Evolutionary conservation across 805 yeast genomes (phyloP).

Genomic region (Ogataea zsoltii): DNA sequence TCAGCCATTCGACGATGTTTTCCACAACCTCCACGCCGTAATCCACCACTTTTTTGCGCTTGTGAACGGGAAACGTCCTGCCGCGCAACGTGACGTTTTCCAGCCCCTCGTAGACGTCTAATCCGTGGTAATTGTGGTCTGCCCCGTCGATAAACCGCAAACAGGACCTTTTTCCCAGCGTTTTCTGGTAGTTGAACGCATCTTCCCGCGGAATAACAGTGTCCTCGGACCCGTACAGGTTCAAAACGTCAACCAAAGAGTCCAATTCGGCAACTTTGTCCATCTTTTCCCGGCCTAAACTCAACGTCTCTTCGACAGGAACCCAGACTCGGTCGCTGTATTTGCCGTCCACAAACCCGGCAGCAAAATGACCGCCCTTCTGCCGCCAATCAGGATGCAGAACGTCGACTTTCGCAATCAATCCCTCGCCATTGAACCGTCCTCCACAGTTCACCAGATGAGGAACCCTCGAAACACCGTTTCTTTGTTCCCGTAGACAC

Average conservation of each 20-base stretch:
- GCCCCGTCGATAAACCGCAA: constrained; percentile 64
- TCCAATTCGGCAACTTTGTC: constrained; percentile 42
- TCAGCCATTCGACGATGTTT: constrained; percentile 48
- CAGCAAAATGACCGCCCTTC: constrained; percentile 41
- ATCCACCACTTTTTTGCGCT: constrained; percentile 44
- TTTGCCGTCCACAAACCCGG: constrained; percentile 53
- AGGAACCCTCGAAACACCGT: constrained; percentile 45
- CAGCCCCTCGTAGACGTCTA: constrained; percentile 34
- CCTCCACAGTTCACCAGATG: constrained; percentile 72
- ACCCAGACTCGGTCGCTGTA: constrained; percentile 39
- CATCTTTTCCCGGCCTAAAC: constrained; percentile 52
- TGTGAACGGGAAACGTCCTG: constrained; percentile 33
- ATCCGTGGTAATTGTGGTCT: constrained; percentile 79
- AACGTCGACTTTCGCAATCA: constrained; percentile 40
- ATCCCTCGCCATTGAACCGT: constrained; percentile 56
- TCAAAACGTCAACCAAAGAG: constrained; percentile 52
- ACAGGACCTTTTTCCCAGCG: constrained; percentile 57
- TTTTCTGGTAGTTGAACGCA: constrained; percentile 56
- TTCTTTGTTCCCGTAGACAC: constrained; percentile 49
- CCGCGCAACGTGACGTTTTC: constrained; percentile 8
- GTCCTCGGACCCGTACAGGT: constrained; percentile 74
- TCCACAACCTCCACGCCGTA: constrained; percentile 57
- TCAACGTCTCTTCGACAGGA: constrained; percentile 50
- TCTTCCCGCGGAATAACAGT: constrained; percentile 65
- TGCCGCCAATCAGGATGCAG: constrained; percentile 40